Evolutionary conservation across 805 yeast genomes (phyloP), one percentile per base, ranked within the genome.

Genomic region (Candida tibetensis): DNA sequence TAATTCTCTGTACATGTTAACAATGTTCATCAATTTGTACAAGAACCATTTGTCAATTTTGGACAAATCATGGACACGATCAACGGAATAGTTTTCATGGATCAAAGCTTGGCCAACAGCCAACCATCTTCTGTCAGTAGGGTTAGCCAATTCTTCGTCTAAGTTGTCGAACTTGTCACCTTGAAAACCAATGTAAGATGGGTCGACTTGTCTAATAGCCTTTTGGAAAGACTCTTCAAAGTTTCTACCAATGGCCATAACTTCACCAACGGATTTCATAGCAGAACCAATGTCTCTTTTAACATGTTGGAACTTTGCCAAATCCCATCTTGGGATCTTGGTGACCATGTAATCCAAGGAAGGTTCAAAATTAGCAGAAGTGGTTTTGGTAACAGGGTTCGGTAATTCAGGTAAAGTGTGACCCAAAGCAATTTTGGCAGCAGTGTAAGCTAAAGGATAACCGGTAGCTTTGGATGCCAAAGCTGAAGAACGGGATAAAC

Each of bases 231-330:
- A 85, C 71, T 91, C 99, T 72, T 91, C 99, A 60, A 91, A 91
- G 48, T 82, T 91, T 70, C 99, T 83, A 58, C 99, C 99, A 58
- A 91, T 93, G 32, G 96, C 95, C 99, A 91, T 91, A 42, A 91
- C 99, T 69, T 91, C 99, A 64, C 99, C 99, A 39, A 91, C 99
- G 42, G 97, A 90, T 67, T 91, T 91, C 99, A 91, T 91, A 30
- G 97, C 81, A 7, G 96, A 86, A 33, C 96, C 96, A 58, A 91
- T 85, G 46, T 84, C 88, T 64, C 96, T 80, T 63, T 87, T 85
- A 47, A 91, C 99, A 58, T 88, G 95, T 62, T 85, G 95, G 74
- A 91, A 93, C 75, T 91, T 91, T 51, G 93, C 66, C 64, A 91
- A 73, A 73, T 91, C 99, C 99, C 99, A 91, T 70, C 97, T 82